Percentiles rank a stretch among this genome's conserved stretches.
phyloP scores from a whole-genome alignment of 2,329 filamentous ascomycete species.

The Ophiostoma novo-ulmi region DNA sequence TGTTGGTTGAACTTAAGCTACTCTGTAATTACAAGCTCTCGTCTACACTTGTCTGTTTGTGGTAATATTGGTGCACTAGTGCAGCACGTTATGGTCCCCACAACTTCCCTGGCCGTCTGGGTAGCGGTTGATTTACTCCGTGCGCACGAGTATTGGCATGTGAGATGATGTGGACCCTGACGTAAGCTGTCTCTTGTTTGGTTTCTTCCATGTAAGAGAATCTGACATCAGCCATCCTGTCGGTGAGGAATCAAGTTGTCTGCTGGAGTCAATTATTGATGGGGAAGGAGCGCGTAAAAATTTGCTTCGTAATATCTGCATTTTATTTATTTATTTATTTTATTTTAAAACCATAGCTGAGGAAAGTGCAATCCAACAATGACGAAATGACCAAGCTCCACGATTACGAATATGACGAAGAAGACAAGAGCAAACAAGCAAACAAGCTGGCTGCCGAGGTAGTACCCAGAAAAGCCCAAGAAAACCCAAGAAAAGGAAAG shows the following conservation, averaged over 20 bases:
- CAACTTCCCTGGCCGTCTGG: neutral
- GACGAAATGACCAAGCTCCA: neutral
- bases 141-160: neutral
- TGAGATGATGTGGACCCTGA: neutral
- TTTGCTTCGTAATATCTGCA: neutral
- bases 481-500: neutral
- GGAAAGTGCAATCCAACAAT: neutral
- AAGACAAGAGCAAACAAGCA: neutral
- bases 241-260: neutral
- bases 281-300: neutral
- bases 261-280: neutral
- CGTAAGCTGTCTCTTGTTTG: slow-evolving; percentile 3
- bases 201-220: slow-evolving; percentile 1
- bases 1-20: neutral
- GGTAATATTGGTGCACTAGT: neutral
- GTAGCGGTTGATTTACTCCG: neutral
- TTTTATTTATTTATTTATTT: no score
- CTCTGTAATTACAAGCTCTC: neutral
- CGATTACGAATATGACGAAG: neutral
- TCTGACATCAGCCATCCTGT: neutral
- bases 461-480: slow-evolving; percentile 1
- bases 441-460: neutral
- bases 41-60: neutral
- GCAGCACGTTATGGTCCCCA: neutral
- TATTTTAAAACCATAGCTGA: neutral